Evolutionary conservation across 257 asterid species (phyloP).

Genomic region (Verbascum thapsus): DNA sequence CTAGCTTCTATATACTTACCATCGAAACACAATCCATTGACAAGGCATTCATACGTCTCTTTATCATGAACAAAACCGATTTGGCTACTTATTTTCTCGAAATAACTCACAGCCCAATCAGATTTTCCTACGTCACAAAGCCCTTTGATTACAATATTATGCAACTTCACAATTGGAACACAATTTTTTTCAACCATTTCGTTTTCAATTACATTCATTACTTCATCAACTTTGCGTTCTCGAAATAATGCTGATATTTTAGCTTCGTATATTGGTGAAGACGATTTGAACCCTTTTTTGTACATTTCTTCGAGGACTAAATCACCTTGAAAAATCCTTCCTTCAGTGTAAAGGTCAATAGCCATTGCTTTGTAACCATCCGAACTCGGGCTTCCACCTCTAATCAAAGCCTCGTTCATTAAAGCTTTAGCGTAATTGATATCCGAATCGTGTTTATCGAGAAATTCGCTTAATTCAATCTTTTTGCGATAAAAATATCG

Average conservation of each 20-base stretch:
- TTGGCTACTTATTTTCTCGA: conserved; percentile 58
- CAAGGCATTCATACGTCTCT: conserved; percentile 60
- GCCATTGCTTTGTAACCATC: conserved; percentile 71
- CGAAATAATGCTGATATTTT: conserved; percentile 56
- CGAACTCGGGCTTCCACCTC: conserved; percentile 64
- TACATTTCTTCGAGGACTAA: conserved; percentile 64
- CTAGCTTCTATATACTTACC: conserved; percentile 76
- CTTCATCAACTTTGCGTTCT: conserved; percentile 56
- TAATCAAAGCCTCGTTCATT: conserved; percentile 67
- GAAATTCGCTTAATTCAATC: conserved; percentile 51
- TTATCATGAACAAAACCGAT: conserved; percentile 62
- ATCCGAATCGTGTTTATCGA: conserved; percentile 36
- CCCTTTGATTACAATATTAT: conserved; percentile 68
- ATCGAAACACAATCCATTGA: conserved; percentile 65
- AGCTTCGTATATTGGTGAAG: conserved; percentile 60
- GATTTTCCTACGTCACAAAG: conserved; percentile 51
- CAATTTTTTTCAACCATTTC: conserved; percentile 64
- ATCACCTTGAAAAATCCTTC: conserved; percentile 63
- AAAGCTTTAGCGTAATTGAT: conserved; percentile 44
- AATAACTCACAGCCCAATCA: conserved; percentile 48
- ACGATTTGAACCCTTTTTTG: conserved; percentile 54
- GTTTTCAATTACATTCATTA: conserved; percentile 53
- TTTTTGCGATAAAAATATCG: conserved; percentile 47
- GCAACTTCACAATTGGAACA: conserved; percentile 57
- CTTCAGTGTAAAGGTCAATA: conserved; percentile 68